Percentiles rank a stretch among this genome's conserved stretches.
These are phyloP conservation scores for Salix exigua DNA, from an alignment of 345 rosid species.

Conservation along the genomic window DNA sequence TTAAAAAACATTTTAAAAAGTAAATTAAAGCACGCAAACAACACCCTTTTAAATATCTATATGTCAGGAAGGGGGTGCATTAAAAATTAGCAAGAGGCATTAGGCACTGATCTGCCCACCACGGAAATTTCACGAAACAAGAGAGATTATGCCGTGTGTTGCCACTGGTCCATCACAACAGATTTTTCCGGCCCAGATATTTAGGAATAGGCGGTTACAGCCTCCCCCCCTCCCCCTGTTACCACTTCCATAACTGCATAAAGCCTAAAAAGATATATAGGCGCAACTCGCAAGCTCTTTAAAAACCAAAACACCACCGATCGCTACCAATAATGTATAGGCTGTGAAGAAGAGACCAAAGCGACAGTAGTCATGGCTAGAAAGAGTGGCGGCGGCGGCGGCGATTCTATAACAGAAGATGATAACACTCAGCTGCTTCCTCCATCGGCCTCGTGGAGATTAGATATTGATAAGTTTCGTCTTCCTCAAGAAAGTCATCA, in stretches of 20 bases:
- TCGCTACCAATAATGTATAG: too few relatives aligned
- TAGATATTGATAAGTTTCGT: slow-evolving; percentile 10
- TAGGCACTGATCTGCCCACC: too few relatives aligned
- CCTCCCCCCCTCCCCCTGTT: too few relatives aligned
- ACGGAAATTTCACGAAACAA: neutral
- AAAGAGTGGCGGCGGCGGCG: neutral
- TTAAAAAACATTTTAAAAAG: too few relatives aligned
- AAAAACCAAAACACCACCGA: too few relatives aligned
- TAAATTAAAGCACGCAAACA: too few relatives aligned
- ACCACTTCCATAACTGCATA: neutral
- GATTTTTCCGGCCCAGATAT: too few relatives aligned
- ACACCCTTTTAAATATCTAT: too few relatives aligned
- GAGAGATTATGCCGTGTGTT: neutral
- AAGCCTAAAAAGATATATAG: neutral
- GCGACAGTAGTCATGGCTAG: neutral
- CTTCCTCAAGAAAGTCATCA: neutral
- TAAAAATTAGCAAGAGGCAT: too few relatives aligned
- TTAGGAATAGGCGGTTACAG: neutral
- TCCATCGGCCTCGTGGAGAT: neutral
- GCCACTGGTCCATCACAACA: neutral
- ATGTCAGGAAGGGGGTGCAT: too few relatives aligned
- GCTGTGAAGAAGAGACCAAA: too few relatives aligned
- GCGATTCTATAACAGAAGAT: neutral
- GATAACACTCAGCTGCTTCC: neutral
- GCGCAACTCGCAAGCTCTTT: too few relatives aligned